Evolutionary conservation across 257 asterid species (phyloP), one percentile per base, ranked within the genome.

Genomic region (Solanum etuberosum): DNA sequence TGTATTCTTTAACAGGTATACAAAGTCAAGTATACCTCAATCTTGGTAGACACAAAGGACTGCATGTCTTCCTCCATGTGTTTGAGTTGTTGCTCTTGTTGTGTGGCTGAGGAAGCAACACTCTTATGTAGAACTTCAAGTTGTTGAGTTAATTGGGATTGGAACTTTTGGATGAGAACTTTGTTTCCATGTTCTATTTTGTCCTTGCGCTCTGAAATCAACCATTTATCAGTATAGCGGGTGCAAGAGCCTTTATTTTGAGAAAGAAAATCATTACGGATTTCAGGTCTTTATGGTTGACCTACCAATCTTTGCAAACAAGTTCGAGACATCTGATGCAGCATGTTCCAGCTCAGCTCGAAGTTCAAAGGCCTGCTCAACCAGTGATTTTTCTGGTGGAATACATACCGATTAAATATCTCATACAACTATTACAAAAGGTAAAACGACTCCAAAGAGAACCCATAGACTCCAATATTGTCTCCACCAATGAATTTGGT

Each of bases 21-120:
- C 34, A 9, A 37, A 27, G 35, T 14, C 43, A 65, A 38, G 37
- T 59, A 63, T 93, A 97, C 99, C 98, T 95, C 92, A 42, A 91
- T 92, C 94, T 97, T 97, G 61, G 95, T 93, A 88, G 98, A 91
- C 88, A 97, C 98, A 88, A 97, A 97, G 84, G 95, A 93, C 88
- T 93, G 95, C 99, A 97, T 95, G 90, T 97, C 99, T 90, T 95
- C 98, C 92, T 97, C 97, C 98, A 97, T 97, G 89, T 90, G 96
- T 89, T 95, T 94, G 85, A 97, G 92, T 87, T 94, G 98, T 78
- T 92, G 92, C 87, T 96, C 98, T 91, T 97, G 99, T 90, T 94
- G 95, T 83, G 94, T 93, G n/a, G 96, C 94, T 20, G 99, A 94
- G 82, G 96, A 92, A 89, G 99, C 96, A 89, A 97, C 93, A 83